A percentile compares a stretch with the other conserved stretches of the same genome.
phyloP scores from a whole-genome alignment of 1,284 basidiomycete species.

The Moniliophthora roreri region DNA sequence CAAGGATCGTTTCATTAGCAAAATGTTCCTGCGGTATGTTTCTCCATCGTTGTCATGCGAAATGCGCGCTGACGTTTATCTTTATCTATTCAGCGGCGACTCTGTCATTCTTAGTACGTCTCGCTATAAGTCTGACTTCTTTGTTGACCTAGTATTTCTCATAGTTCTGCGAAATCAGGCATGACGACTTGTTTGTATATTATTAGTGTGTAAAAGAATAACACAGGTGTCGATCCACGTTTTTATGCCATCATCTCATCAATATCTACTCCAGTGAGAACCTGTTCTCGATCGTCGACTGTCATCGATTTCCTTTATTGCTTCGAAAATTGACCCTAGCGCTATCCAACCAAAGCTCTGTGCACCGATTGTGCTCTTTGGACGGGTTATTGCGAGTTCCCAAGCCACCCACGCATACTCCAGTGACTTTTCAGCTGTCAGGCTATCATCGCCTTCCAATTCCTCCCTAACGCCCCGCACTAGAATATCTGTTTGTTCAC shows the following conservation, averaged over 20 bases:
- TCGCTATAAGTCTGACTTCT: conserved; percentile 4
- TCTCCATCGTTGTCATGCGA: conserved; percentile 9
- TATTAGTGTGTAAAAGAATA: not conserved
- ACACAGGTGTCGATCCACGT: not conserved
- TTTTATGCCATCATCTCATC: not conserved
- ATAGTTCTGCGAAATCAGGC: conserved; percentile 87
- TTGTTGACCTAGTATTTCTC: conserved; percentile 4
- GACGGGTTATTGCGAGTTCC: conserved; percentile 33
- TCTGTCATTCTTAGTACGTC: conserved; percentile 91
- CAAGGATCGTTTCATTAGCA: conserved; percentile 99
- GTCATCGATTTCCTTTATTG: conserved; percentile 15
- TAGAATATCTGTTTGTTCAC: conserved; percentile 49
- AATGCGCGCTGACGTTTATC: conserved; percentile 17
- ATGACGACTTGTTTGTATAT: conserved; percentile 33
- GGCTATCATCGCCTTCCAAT: conserved; percentile 44
- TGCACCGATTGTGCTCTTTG: conserved; percentile 48
- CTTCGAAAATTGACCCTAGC: conserved; percentile 33
- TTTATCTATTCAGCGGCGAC: conserved; percentile 70
- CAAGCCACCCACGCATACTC: conserved; percentile 53
- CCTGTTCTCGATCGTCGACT: conserved; percentile 1
- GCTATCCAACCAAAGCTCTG: conserved; percentile 63
- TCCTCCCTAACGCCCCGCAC: conserved; percentile 47
- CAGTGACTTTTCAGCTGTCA: conserved; percentile 37
- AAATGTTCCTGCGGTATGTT: conserved; percentile 86
- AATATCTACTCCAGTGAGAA: conserved; percentile 1